Base-by-base conservation (phyloP, 805 yeast species). In the Pichia gijzeniarum region DNA sequence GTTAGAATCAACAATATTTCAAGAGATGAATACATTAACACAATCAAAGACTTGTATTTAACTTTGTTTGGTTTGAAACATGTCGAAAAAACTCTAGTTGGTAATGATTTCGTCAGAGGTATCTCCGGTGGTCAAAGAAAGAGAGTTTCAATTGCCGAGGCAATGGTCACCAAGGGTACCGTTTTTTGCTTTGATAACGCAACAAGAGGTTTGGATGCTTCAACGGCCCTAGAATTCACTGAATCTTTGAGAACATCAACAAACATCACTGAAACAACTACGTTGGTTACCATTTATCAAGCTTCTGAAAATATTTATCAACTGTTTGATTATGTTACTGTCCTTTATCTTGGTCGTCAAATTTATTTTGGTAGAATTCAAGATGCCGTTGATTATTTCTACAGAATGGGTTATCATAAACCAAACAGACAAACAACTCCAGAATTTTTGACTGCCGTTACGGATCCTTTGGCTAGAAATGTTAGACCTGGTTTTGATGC, bases 111-210 rank as follows among this genome's bases (percentile, higher is more conserved):
- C 45, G 77, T 80, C 16, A 71, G 85, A 62, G 86, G 86, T 63
- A 78, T 80, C 38, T 79, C 85, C 33, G 86, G 86, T 57, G 86
- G 86, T 64, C 84, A 80, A 65, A 68, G 86, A 56, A 80, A 80
- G 64, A 76, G 86, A 67, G 85, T 80, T 22, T 78, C 85, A 3
- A 73, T 80, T 54, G 85, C 82, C 3, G 86, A 80, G 61, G 83
- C 77, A 3, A 70, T 76, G 54, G 70, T 75, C 30, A 67, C 74
- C 56, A 68, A 74, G 45, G 80, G 76, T 9, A 66, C 76, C 8
- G 67, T 79, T 19, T 79, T 70, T 52, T 77, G 82, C 51, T 80
- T 81, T 76, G 86, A 80, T 64, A 80, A 80, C 54, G 81, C 85
- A 21, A 80, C 86, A 16, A 72, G 85, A 63, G 86, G 86, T 62